phyloP scores from a whole-genome alignment of 2,329 filamentous ascomycete species.

The Thielaviopsis ethacetica region DNA sequence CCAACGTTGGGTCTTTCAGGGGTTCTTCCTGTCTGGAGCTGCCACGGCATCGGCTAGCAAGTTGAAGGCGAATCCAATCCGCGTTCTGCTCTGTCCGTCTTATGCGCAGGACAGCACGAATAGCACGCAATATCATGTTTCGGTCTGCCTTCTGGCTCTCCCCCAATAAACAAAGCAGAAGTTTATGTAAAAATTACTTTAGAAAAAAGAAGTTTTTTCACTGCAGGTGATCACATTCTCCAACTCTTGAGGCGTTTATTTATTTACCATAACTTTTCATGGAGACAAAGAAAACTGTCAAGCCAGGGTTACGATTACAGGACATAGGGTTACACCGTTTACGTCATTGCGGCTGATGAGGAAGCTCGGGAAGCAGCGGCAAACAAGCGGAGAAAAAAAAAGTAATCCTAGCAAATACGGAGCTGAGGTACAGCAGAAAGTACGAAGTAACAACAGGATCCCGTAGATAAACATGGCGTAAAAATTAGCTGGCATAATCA shows the following conservation, averaged over 20 bases:
- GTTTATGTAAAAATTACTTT: background rate
- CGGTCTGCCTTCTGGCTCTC: too few relatives aligned
- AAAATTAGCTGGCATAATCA: too few relatives aligned
- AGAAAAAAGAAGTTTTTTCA: background rate
- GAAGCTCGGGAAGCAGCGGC: background rate
- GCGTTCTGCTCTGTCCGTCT: background rate
- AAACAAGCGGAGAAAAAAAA: background rate
- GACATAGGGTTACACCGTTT: too few relatives aligned
- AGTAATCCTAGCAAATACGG: too few relatives aligned
- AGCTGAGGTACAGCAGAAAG: too few relatives aligned
- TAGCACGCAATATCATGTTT: background rate
- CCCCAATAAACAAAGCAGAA: background rate
- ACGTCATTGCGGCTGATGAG: too few relatives aligned
- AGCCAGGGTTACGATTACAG: too few relatives aligned
- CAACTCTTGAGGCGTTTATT: background rate
- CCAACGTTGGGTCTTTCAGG: background rate
- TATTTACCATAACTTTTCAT: too few relatives aligned
- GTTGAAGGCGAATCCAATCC: background rate
- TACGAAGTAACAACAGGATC: too few relatives aligned
- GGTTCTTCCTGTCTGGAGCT: background rate
- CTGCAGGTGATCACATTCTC: background rate
- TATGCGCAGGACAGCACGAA: background rate
- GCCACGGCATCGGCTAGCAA: background rate
- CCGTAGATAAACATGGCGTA: too few relatives aligned
- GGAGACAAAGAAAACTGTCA: too few relatives aligned